phyloP scores from a whole-genome alignment of 345 rosid genomes.

The Rhodamnia argentea region DNA sequence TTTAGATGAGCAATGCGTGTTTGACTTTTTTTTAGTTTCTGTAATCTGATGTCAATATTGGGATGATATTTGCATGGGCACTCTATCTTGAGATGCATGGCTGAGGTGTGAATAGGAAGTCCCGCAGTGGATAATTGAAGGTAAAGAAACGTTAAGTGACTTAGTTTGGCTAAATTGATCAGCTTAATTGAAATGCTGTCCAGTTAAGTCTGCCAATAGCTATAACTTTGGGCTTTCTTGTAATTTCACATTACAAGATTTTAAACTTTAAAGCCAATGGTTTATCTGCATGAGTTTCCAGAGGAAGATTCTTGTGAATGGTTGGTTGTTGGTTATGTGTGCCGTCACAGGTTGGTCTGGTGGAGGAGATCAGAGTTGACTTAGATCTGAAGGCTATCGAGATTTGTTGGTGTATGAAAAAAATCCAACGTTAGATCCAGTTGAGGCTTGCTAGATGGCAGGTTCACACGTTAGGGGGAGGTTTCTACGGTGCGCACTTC shows the following conservation, averaged over 20 bases:
- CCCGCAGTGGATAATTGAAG: not conserved
- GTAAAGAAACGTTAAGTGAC: not conserved
- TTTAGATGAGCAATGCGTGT: not conserved
- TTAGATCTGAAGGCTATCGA: not conserved
- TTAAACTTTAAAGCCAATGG: not conserved
- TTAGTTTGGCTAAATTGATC: not conserved
- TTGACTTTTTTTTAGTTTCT: not conserved
- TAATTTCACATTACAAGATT: not conserved
- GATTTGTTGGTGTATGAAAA: not conserved
- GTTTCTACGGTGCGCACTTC: not conserved
- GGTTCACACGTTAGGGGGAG: not conserved
- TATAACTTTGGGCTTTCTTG: not conserved
- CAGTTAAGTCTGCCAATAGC: not conserved
- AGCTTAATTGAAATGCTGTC: not conserved
- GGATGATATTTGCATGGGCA: not conserved
- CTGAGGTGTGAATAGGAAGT: not conserved
- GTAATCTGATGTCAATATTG: not conserved
- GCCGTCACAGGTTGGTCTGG: not conserved
- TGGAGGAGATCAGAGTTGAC: not conserved
- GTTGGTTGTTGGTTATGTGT: not conserved
- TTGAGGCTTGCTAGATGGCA: not conserved
- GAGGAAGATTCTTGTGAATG: not conserved
- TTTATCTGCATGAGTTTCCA: not conserved
- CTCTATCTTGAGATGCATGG: not conserved
- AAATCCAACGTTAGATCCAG: not conserved